These are phyloP conservation scores for Lipomyces kockii DNA, from an alignment of 805 yeast species.

Conservation along the genomic window DNA sequence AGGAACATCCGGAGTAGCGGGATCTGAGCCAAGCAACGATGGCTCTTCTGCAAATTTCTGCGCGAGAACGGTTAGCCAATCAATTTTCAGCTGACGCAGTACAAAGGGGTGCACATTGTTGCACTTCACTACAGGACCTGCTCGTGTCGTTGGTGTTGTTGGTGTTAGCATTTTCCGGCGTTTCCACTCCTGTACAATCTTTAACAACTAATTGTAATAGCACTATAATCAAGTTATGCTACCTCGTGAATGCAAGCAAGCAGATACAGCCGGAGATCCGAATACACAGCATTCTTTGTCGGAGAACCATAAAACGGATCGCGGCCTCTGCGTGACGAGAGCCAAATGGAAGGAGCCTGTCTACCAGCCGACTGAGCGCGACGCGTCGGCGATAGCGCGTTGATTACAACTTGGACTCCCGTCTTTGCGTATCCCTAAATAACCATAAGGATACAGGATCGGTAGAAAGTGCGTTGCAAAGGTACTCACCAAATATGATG, in stretches of 20 bases:
- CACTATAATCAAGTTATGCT: neutral
- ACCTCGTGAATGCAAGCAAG: neutral
- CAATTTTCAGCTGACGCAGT: neutral
- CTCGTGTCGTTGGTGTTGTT: neutral
- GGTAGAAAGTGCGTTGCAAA: neutral
- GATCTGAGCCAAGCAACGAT: neutral
- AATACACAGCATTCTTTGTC: neutral
- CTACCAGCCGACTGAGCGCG: neutral
- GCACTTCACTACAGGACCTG: neutral
- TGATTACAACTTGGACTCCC: neutral
- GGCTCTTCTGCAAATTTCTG: neutral
- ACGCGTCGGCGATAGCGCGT: neutral
- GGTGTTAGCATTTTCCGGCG: neutral
- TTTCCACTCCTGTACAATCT: neutral
- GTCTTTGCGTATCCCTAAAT: neutral
- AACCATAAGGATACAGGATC: neutral
- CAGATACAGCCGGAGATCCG: neutral
- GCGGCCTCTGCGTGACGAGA: neutral
- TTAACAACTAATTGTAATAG: neutral
- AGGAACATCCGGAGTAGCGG: neutral
- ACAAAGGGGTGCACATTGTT: neutral
- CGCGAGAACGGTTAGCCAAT: neutral
- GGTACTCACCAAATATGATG: neutral
- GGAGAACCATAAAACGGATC: neutral
- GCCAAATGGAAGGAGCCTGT: neutral